phyloP scores from a whole-genome alignment of 768 basidiomycete genomes.

The Gymnopilus junonius region DNA sequence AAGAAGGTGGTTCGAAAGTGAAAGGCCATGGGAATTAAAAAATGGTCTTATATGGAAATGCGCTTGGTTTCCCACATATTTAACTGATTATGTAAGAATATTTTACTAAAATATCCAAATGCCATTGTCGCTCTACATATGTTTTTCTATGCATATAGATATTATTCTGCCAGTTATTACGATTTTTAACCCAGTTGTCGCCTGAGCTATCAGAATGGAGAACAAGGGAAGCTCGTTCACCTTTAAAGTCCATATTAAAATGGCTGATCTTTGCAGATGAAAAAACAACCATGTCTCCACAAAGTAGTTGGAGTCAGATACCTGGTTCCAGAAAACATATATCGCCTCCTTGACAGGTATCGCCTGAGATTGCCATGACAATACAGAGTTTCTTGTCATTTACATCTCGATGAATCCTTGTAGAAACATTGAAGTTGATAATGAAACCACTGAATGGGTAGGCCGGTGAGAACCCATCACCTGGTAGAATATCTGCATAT shows the following conservation, averaged over 20 bases:
- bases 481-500: too few species aligned
- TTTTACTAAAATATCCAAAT: background rate
- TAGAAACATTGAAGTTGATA: background rate
- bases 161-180: background rate
- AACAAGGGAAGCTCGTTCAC: background rate
- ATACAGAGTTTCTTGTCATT: background rate
- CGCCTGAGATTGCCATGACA: background rate
- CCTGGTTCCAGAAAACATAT: background rate
- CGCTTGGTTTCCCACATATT: too few species aligned
- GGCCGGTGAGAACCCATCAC: too few species aligned
- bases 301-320: background rate
- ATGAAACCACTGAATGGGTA: background rate
- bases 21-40: too few species aligned
- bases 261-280: background rate
- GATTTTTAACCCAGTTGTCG: background rate
- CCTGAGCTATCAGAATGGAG: background rate
- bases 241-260: background rate
- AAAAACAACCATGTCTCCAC: background rate
- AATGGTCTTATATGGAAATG: too few species aligned
- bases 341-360: background rate
- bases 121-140: too few species aligned
- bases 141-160: background rate
- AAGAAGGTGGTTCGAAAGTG: too few species aligned
- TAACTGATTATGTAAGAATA: too few species aligned
- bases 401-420: background rate